A percentile compares a stretch with the other conserved stretches of the same genome.
These are phyloP conservation scores for Trypanosomatidae sp. DNA, from an alignment of 208 protist genomes.

Conservation along the genomic window DNA sequence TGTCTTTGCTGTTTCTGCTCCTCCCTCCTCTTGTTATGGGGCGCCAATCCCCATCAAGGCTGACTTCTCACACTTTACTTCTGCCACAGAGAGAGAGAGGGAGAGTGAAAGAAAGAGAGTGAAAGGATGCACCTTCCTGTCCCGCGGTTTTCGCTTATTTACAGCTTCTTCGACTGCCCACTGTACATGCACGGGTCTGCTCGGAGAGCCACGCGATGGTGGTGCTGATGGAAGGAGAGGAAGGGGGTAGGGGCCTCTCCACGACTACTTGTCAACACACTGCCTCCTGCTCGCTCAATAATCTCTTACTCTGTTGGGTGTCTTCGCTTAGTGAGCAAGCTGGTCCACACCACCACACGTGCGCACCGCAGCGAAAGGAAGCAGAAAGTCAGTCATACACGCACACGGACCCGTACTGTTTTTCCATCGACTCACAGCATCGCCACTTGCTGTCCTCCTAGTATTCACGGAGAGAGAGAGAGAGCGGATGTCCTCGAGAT, in stretches of 20 bases:
- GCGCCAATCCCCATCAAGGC: not conserved
- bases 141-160: not conserved
- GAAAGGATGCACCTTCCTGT: not conserved
- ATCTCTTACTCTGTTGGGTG: not conserved
- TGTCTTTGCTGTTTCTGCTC: not conserved
- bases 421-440: not conserved
- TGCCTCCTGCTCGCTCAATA: not conserved
- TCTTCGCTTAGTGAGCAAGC: not conserved
- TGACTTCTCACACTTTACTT: not conserved
- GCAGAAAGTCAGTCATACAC: not conserved
- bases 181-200: not conserved
- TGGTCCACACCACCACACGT: not conserved
- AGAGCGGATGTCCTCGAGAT: not conserved
- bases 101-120: not conserved
- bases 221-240: not conserved
- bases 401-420: not conserved
- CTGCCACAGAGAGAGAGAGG: not conserved
- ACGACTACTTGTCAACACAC: not conserved
- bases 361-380: not conserved
- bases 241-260: not conserved
- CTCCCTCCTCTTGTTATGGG: no score
- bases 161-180: not conserved
- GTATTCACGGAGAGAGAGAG: not conserved
- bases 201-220: not conserved
- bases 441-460: no score